Conservation (phyloP, 257 asterid genomes). For the Mitragyna speciosa region DNA sequence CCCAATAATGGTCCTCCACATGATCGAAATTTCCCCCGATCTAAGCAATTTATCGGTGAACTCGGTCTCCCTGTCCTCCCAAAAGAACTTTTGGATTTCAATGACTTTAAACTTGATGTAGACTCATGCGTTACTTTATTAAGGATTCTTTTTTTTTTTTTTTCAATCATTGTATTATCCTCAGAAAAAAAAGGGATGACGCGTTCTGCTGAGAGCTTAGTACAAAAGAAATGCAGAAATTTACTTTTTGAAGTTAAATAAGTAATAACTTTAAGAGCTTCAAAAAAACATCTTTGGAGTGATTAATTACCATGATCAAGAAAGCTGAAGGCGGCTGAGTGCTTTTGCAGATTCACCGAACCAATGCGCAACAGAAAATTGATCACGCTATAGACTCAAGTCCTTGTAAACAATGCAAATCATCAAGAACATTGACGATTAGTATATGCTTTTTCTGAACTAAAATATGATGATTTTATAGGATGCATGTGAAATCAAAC, state of each 20-base stretch:
- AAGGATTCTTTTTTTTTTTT: background rate
- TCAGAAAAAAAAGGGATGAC: background rate
- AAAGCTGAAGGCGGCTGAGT: conserved; percentile 13
- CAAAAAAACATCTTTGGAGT: background rate
- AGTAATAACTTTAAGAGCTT: too few relatives aligned
- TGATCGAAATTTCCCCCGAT: background rate
- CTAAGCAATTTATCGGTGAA: background rate
- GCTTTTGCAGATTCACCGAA: conserved; percentile 13
- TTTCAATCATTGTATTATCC: background rate
- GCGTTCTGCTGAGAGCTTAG: background rate
- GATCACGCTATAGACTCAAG: background rate
- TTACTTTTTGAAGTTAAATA: background rate
- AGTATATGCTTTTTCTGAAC: background rate
- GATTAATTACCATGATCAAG: background rate
- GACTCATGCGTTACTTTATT: background rate
- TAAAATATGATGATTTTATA: conserved; percentile 3
- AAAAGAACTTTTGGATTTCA: background rate
- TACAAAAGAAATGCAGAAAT: background rate
- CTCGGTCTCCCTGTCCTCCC: background rate
- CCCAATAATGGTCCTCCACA: background rate
- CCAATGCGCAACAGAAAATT: background rate
- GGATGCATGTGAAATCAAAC: conserved; percentile 21
- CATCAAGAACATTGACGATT: conserved; percentile 2
- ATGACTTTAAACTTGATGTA: background rate
- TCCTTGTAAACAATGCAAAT: too few relatives aligned